Evolutionary conservation across 768 basidiomycete species (phyloP).

Genomic region (Podaxis sp.): DNA sequence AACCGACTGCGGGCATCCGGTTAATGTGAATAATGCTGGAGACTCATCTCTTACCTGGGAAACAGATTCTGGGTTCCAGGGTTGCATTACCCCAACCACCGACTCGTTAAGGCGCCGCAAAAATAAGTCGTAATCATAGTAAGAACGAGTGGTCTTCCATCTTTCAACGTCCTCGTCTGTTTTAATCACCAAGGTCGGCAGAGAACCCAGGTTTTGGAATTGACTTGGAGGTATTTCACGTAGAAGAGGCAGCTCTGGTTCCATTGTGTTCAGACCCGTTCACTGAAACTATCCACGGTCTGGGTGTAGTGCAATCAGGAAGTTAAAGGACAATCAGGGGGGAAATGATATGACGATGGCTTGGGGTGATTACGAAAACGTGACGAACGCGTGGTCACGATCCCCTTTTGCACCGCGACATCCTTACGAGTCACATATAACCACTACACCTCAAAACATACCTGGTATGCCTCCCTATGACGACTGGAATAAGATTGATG

Average conservation of each 20-base stretch:
- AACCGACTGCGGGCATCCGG: constrained; percentile 36
- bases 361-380: not conserved
- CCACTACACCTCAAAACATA: not conserved
- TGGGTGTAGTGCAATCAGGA: not conserved
- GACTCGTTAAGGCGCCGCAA: constrained; percentile 72
- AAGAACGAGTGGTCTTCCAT: constrained; percentile 75
- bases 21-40: not conserved
- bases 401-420: not conserved
- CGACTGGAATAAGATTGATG: constrained; percentile 76
- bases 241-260: constrained; percentile 12
- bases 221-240: constrained; percentile 22
- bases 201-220: constrained; percentile 14
- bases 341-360: not conserved
- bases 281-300: not conserved
- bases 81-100: constrained; percentile 62
- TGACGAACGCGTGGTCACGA: constrained; percentile 1
- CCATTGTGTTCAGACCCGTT: not conserved
- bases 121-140: constrained; percentile 71
- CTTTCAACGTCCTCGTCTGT: constrained; percentile 65
- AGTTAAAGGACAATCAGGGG: not conserved
- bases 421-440: not conserved
- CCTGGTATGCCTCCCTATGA: constrained; percentile 64
- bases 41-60: constrained; percentile 29
- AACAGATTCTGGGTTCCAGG: constrained; percentile 28
- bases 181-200: constrained; percentile 54